Conservation (phyloP, 2,329 filamentous ascomycete species). For the Massarina eburnea region DNA sequence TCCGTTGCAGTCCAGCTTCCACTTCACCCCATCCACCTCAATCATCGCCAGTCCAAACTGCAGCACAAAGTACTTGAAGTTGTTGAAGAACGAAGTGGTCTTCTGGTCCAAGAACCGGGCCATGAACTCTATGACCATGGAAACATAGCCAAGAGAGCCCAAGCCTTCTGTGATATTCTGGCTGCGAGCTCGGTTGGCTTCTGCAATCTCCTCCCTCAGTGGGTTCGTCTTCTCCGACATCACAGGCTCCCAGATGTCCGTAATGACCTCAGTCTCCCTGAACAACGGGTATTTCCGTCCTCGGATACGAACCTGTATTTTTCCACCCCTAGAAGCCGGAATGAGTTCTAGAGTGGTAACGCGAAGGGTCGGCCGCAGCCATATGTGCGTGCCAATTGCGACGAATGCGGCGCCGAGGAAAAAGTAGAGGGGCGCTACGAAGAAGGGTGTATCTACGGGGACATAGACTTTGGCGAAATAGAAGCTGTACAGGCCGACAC, state of each 20-base stretch:
- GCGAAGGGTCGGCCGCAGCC: conserved; percentile 32
- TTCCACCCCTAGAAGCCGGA: conserved; percentile 29
- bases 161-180: conserved; percentile 32
- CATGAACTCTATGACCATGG: conserved; percentile 27
- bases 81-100: conserved; percentile 39
- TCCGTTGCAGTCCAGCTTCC: conserved; percentile 41
- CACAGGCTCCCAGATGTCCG: conserved; percentile 29
- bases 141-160: conserved; percentile 23
- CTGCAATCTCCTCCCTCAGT: conserved; percentile 30
- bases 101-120: conserved; percentile 39
- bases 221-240: conserved; percentile 37
- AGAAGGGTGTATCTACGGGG: conserved; percentile 33
- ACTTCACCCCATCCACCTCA: conserved; percentile 33
- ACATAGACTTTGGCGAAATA: conserved; percentile 29
- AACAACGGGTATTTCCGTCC: conserved; percentile 26
- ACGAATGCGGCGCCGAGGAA: conserved; percentile 31
- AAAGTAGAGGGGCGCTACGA: conserved; percentile 37
- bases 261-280: conserved; percentile 30
- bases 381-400: conserved; percentile 34
- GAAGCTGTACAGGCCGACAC: conserved; percentile 30
- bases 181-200: conserved; percentile 30
- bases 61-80: conserved; percentile 38
- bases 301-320: conserved; percentile 34
- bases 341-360: conserved; percentile 34
- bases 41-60: conserved; percentile 35